Conservation (phyloP, 2,329 filamentous ascomycete species). For the Talaromyces funiculosus region DNA sequence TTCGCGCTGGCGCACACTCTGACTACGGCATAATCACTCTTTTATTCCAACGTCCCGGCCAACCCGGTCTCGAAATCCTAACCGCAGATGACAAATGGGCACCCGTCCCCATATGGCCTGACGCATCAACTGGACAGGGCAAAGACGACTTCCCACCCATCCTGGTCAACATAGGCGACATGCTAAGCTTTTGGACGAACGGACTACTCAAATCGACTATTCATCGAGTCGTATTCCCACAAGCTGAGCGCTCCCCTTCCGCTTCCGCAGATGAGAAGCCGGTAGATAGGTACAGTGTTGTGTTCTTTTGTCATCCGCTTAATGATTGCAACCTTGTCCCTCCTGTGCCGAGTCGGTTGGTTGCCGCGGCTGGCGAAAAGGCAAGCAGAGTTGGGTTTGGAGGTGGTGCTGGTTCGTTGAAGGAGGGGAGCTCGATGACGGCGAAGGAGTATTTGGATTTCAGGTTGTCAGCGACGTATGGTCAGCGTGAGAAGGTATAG, state of each 20-base stretch:
- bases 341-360: slow-evolving; percentile 48
- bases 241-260: slow-evolving; percentile 33
- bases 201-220: slow-evolving; percentile 81
- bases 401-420: slow-evolving; percentile 30
- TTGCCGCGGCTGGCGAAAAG: slow-evolving; percentile 34
- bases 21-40: slow-evolving; percentile 70
- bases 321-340: slow-evolving; percentile 50
- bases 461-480: slow-evolving; percentile 56
- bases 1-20: slow-evolving; percentile 86
- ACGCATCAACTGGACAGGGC: background rate
- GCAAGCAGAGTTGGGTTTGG: slow-evolving; percentile 38
- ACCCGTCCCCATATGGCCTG: slow-evolving; percentile 61
- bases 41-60: slow-evolving; percentile 78
- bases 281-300: slow-evolving; percentile 53
- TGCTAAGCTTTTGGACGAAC: slow-evolving; percentile 82
- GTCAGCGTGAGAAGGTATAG: slow-evolving; percentile 26
- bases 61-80: slow-evolving; percentile 80
- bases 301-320: slow-evolving; percentile 60
- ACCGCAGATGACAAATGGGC: slow-evolving; percentile 55
- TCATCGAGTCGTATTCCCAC: slow-evolving; percentile 74
- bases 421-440: slow-evolving; percentile 43
- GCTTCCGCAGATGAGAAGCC: slow-evolving; percentile 5
- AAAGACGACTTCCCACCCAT: slow-evolving; percentile 57
- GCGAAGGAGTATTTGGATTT: slow-evolving; percentile 55
- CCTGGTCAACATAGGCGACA: slow-evolving; percentile 65